Base-by-base conservation (phyloP, 805 yeast species). In the Starmerella davenportii region DNA sequence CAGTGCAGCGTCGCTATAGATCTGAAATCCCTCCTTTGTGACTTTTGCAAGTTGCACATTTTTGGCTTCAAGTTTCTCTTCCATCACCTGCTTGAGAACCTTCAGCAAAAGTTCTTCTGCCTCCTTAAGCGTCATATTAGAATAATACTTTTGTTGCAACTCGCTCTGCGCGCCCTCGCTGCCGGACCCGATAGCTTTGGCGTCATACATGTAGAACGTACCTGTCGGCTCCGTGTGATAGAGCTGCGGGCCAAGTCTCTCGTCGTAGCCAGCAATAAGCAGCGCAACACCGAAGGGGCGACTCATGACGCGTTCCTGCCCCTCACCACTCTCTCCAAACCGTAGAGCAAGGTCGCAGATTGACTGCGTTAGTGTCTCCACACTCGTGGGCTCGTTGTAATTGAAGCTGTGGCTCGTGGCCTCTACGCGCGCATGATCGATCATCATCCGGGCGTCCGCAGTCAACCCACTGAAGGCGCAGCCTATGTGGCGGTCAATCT, bases 181-280 rank as follows among this genome's bases (percentile, higher is more conserved):
- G 17, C 99, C 99, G 1, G 95, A 80, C 13, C 99, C 99, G 53
- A 92, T 90, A 11, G 98, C 98, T 63, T 90, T 92, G 21, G 98
- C 99, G 54, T 90, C 95, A 57, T 90, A 90, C 61, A 90, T 74
- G 63, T 90, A 92, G 52, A 84, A 90, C 1, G 99, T 90, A 42
- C 99, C 99, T 13, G 94, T 80, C 30, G 99, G 98, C 62, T 90
- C 99, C n/a, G 96, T 94, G 58, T 90, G 95, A 58, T 80, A 62
- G 51, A 90, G 69, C 60, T 90, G 98, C 35, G 95, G 94, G 1
- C 98, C 98, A 53, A 81, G 76, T 4, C 41, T 35, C 51, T 81
- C 92, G 62, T 90, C 98, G 50, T 75, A 69, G 37, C 99, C 99
- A 4, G 96, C 98, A 54, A 90, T 78, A 52, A 90, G 69, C 48